Evolutionary conservation across 2,329 filamentous ascomycete species (phyloP), one percentile per base, ranked within the genome.

Genomic region (Setomelanomma holmii): DNA sequence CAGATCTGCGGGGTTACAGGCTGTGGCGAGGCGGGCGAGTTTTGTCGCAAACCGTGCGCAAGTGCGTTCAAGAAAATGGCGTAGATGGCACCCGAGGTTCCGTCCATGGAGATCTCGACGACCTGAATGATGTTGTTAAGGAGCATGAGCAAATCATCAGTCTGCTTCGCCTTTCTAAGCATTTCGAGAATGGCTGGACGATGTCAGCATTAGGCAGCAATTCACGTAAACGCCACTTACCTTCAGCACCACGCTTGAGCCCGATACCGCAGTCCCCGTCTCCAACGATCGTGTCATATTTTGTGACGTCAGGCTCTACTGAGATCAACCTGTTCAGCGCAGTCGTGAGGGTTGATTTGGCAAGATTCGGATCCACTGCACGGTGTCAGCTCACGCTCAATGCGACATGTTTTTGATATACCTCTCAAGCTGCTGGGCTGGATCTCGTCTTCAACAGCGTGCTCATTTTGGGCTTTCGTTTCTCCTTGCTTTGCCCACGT

Each of bases 31-130:
- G 77, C 75, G 1, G 77, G 73, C 51, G 81, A 78, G 61, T 86
- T 83, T n/a, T 78, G 75, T 42, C 82, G 79, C 16, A 88, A 73
- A n/a, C 84, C 86, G 58, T 89, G 85, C 19, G 90, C 86, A 5
- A 96, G 86, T 0, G 91, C 87, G 72, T 96, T 96, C 55, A 96
- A 81, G 81, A 96, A 96, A 73, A 97, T 96, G 68, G 91, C 89
- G 71, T 90, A 90, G 49, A 91, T 82, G 20, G 88, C 89, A n/a
- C 88, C 88, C 1, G 86, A 89, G 2, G 88, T 91, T 43, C 88
- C 89, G 67, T 90, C 88, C 88, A 91, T 90, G 51, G 78, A 84
- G 35, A 81, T 82, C 69, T 91, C 88, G 14, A 90, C 85, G 1
- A 87, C 80, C 23, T 80, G 80, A 50, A 84, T 84, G 58, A 89